Percentiles rank a stretch among this genome's conserved stretches.
phyloP scores from a whole-genome alignment of 768 basidiomycete species.

The Boletus speciosus region DNA sequence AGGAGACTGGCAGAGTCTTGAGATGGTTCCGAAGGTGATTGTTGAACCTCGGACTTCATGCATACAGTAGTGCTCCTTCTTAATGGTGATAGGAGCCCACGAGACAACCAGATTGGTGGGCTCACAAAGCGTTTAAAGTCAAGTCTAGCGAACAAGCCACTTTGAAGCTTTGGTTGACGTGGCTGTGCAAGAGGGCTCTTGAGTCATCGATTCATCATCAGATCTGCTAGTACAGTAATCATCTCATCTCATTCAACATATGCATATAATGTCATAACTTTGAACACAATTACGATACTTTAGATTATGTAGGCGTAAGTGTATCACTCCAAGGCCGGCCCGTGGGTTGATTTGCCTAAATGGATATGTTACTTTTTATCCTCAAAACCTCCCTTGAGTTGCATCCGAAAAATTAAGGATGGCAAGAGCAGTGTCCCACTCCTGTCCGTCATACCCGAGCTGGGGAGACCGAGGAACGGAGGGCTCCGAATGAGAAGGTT shows the following conservation, averaged over 20 bases:
- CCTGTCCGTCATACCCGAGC: conserved; percentile 15
- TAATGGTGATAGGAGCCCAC: background rate
- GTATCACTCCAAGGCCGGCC: conserved; percentile 12
- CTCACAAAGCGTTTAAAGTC: background rate
- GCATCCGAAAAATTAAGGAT: conserved; percentile 19
- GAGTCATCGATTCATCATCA: too few species aligned
- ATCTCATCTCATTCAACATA: background rate
- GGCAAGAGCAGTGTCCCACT: conserved; percentile 31
- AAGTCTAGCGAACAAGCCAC: background rate
- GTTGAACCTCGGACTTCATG: conserved; percentile 21
- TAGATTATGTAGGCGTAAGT: background rate
- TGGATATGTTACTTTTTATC: background rate
- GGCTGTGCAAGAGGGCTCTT: conserved; percentile 7
- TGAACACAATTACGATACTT: background rate
- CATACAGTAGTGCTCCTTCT: background rate
- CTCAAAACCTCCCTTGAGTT: background rate
- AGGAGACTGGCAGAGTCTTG: conserved; percentile 70
- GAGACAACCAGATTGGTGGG: background rate
- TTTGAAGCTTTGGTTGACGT: background rate
- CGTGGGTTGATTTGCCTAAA: background rate
- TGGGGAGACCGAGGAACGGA: conserved; percentile 4
- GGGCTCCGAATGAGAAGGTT: conserved; percentile 13
- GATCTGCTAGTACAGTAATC: too few species aligned
- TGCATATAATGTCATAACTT: background rate
- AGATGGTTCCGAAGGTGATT: conserved; percentile 37